These are phyloP conservation scores for Stagonosporopsis rhizophila DNA, from an alignment of 2,329 filamentous ascomycete species.

Conservation along the genomic window DNA sequence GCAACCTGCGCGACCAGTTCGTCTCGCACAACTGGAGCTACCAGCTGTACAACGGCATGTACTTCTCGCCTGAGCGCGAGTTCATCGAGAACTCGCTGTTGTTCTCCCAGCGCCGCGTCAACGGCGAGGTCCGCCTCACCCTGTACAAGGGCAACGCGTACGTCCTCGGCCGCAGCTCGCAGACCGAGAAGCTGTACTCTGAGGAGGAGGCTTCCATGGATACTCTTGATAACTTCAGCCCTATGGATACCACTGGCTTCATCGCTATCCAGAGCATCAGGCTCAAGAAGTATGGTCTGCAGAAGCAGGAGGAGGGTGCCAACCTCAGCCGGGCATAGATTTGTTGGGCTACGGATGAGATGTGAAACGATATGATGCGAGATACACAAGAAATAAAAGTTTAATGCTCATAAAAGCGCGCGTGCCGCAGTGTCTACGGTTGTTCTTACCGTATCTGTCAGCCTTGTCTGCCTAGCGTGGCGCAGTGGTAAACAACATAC, in stretches of 20 bases:
- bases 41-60: conserved; percentile 67
- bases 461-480: neutral
- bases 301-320: conserved; percentile 47
- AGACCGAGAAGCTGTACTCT: conserved; percentile 75
- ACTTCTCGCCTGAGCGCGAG: conserved; percentile 75
- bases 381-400: conserved; percentile 10
- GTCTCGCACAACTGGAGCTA: conserved; percentile 60
- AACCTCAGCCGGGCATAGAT: conserved; percentile 36
- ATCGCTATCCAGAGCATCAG: conserved; percentile 73
- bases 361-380: conserved; percentile 8
- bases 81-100: conserved; percentile 68
- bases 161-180: conserved; percentile 65
- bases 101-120: conserved; percentile 50
- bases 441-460: neutral
- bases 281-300: conserved; percentile 54
- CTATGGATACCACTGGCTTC: conserved; percentile 71
- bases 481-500: neutral
- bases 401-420: conserved; percentile 6
- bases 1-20: conserved; percentile 74
- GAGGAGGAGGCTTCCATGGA: conserved; percentile 74
- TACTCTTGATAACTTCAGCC: conserved; percentile 71
- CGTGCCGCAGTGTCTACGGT: neutral
- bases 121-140: conserved; percentile 64
- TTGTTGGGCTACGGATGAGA: neutral
- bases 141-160: conserved; percentile 72